Evolutionary conservation across 2,329 filamentous ascomycete species (phyloP), one percentile per base, ranked within the genome.

Genomic region (Botrytis deweyae): DNA sequence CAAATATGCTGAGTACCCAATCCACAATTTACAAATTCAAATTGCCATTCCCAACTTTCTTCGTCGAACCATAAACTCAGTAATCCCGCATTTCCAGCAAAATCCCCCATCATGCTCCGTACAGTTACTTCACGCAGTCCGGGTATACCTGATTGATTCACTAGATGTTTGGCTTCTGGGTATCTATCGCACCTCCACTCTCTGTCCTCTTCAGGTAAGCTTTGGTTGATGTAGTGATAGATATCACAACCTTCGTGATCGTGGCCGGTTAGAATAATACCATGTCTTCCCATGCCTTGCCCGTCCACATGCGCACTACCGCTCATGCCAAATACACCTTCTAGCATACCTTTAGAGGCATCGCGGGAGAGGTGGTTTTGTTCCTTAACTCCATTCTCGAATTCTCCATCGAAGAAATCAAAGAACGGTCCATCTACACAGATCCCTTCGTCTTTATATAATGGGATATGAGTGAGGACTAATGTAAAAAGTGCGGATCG

Each of bases 51-150:
- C 86, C 89, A 91, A 1, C 83, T 82, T 3, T 87, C 85, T 73
- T 88, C 82, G 81, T 98, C 93, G 80, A 95, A 98, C 95, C 95
- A 99, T 0, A 93, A 87, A 75, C 92, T 96, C 59, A 99, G 83
- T 61, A 99, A 85, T 0, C 94, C 96, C 0, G 94, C 94, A 81
- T 98, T 96, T 33, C 96, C 96, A n/a, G 90, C 91, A 82, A 92
- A 99, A 73, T 93, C 93, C 73, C 96, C 96, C 96, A 99, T 99
- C 94, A 99, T 98, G 82, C 94, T 97, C 74, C 95, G 90, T 3
- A 99, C 92, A 0, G 96, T 99, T 76, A 98, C 90, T 83, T 99
- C 96, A 42, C 95, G 87, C 9, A 98, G 85, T 0, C 92, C 92
- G 0, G 92, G 89, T 4, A 88, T 78, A 7, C 83, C 85, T 2